These are phyloP conservation scores for Dacryopinax spathularia DNA, from an alignment of 768 basidiomycete genomes.

Conservation along the genomic window DNA sequence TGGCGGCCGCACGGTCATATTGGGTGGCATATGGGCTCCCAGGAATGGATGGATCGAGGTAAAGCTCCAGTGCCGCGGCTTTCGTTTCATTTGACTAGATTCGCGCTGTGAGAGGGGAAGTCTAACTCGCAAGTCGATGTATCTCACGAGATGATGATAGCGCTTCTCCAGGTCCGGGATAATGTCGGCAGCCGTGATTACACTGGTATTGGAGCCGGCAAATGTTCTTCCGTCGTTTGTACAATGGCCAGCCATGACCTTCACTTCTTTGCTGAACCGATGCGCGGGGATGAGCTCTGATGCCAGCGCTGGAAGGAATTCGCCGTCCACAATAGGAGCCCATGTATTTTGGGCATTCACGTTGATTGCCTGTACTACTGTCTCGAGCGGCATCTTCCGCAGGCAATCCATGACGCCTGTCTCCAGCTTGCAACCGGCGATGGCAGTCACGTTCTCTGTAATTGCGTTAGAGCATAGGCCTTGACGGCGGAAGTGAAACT, in stretches of 20 bases:
- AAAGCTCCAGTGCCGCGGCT: slow-evolving; percentile 25
- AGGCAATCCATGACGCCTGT: slow-evolving; percentile 25
- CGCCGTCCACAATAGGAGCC: slow-evolving; percentile 10
- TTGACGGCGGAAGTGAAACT: slow-evolving; percentile 9
- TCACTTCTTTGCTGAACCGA: slow-evolving; percentile 22
- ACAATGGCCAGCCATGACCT: too few species aligned
- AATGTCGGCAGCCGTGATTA: slow-evolving; percentile 24
- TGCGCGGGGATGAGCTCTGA: slow-evolving; percentile 25
- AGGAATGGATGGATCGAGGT: slow-evolving; percentile 24
- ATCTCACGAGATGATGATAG: slow-evolving; percentile 10
- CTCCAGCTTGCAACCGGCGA: slow-evolving; percentile 19
- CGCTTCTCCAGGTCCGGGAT: slow-evolving; percentile 27
- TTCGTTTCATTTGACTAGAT: slow-evolving; percentile 28
- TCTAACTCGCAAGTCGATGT: background rate
- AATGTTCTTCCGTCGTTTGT: too few species aligned
- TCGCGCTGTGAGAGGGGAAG: background rate
- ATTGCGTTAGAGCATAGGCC: background rate
- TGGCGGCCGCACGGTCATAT: slow-evolving; percentile 30
- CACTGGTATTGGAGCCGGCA: too few species aligned
- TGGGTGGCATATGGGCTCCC: slow-evolving; percentile 29
- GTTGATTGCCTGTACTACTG: slow-evolving; percentile 25
- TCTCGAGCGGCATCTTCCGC: slow-evolving; percentile 27
- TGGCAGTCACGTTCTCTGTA: slow-evolving; percentile 19
- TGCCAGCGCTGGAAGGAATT: slow-evolving; percentile 23
- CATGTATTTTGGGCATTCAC: slow-evolving; percentile 22